Evolutionary conservation across 1,139 yeast species (phyloP).

Genomic region (Candida sp.): DNA sequence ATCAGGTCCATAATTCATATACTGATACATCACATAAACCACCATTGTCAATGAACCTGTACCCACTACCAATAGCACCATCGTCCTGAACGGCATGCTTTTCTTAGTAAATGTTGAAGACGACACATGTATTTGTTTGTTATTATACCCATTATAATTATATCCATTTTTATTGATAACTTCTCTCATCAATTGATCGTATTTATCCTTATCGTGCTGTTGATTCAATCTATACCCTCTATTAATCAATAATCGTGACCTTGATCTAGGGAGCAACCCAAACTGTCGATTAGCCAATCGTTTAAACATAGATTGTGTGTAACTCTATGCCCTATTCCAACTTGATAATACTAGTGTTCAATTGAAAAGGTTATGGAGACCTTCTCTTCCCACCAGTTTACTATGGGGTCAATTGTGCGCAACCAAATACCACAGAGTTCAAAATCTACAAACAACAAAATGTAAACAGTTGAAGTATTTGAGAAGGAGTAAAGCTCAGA

Average conservation of each 20-base stretch:
- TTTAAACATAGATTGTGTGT: background rate
- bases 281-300: background rate
- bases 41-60: constrained; percentile 24
- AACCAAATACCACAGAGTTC: no score
- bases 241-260: background rate
- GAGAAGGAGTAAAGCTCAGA: no score
- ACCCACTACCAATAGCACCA: constrained; percentile 16
- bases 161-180: constrained; percentile 6
- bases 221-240: background rate
- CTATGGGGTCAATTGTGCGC: no score
- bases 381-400: no score
- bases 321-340: background rate
- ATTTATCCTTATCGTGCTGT: constrained; percentile 10
- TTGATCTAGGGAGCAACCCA: background rate
- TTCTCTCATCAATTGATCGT: constrained; percentile 12
- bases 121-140: constrained; percentile 2
- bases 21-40: constrained; percentile 19
- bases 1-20: constrained; percentile 12
- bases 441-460: no score
- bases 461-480: no score
- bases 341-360: no score
- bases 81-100: constrained; percentile 18
- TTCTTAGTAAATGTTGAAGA: constrained; percentile 3
- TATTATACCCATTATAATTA: constrained; percentile 5
- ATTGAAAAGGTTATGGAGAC: no score